Percentiles rank a stretch among this genome's conserved stretches.
Evolutionary conservation across 768 basidiomycete species (phyloP).

Genomic region (Grammothele lineata): DNA sequence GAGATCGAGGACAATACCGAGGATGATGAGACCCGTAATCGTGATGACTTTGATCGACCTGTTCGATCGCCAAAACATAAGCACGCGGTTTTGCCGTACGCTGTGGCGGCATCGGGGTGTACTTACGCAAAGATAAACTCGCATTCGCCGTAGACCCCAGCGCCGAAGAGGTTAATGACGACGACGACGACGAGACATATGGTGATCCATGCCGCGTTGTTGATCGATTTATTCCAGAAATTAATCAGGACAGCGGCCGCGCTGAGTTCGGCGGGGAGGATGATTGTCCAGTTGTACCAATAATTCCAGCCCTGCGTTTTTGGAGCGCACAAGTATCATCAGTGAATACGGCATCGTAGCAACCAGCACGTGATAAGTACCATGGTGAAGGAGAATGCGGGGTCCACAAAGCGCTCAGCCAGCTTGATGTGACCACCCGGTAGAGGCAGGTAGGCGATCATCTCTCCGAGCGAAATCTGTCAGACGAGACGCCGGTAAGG

Average conservation of each 20-base stretch:
- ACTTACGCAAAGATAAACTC: conserved; percentile 80
- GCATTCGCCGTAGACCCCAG: conserved; percentile 77
- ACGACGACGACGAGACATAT: conserved; percentile 75
- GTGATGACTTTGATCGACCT: conserved; percentile 88
- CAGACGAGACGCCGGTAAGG: conserved; percentile 1
- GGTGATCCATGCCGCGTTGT: conserved; percentile 74
- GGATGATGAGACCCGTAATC: conserved; percentile 57
- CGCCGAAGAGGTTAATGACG: conserved; percentile 70
- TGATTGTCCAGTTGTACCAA: conserved; percentile 56
- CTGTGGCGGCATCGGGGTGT: too few species aligned
- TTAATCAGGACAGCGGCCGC: conserved; percentile 75
- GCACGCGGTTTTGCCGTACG: too few species aligned
- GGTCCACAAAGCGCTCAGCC: conserved; percentile 79
- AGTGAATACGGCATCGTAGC: neutral
- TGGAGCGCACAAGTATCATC: neutral
- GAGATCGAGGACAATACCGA: conserved; percentile 70
- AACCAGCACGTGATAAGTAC: neutral
- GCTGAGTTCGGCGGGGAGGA: conserved; percentile 69
- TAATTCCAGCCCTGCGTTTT: too few species aligned
- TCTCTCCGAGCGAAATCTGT: conserved; percentile 66
- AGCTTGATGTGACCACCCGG: conserved; percentile 79
- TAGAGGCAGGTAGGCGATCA: conserved; percentile 76
- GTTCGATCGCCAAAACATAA: neutral
- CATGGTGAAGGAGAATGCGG: conserved; percentile 56
- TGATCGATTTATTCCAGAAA: conserved; percentile 54